A percentile compares a stretch with the other conserved stretches of the same genome.
Conservation (phyloP, 768 basidiomycete species). For the Hirschioporus abietinus region DNA sequence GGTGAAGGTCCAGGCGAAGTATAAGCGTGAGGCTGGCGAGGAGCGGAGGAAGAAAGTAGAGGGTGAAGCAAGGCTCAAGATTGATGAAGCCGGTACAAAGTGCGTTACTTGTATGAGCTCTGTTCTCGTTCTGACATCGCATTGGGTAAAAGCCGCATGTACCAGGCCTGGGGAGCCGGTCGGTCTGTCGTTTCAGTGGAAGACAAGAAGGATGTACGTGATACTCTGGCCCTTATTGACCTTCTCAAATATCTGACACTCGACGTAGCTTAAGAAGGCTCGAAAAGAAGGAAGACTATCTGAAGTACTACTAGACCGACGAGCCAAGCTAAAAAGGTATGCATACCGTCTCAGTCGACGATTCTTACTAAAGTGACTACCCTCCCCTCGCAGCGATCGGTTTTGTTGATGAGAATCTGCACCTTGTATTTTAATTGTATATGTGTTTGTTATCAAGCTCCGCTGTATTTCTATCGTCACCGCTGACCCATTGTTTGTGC, state of each 20-base stretch:
- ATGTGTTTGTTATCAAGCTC: not conserved
- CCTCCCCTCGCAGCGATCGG: constrained; percentile 31
- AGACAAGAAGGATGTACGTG: constrained; percentile 68
- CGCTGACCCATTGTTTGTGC: no score
- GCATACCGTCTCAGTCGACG: constrained; percentile 12
- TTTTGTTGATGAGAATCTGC: constrained; percentile 30
- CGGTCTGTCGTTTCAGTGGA: constrained; percentile 60
- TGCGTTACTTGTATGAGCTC: constrained; percentile 32
- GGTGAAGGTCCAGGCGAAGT: constrained; percentile 87
- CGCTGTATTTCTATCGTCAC: not conserved
- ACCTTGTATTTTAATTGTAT: not conserved
- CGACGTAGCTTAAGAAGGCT: constrained; percentile 66
- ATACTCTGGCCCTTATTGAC: constrained; percentile 5
- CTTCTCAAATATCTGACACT: constrained; percentile 10
- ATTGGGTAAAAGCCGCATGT: constrained; percentile 46
- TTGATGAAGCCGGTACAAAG: constrained; percentile 75
- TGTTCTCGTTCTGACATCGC: constrained; percentile 6
- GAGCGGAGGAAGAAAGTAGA: constrained; percentile 65
- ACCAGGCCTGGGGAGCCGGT: constrained; percentile 85
- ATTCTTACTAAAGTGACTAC: constrained; percentile 9
- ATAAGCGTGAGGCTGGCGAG: constrained; percentile 76
- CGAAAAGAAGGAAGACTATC: constrained; percentile 75
- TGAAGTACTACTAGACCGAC: constrained; percentile 73
- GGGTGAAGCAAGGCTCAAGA: constrained; percentile 41
- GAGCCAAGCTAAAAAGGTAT: constrained; percentile 80